A percentile compares a stretch with the other conserved stretches of the same genome.
Evolutionary conservation across 2,329 filamentous ascomycete species (phyloP).

Genomic region (Lachnellula occidentalis): DNA sequence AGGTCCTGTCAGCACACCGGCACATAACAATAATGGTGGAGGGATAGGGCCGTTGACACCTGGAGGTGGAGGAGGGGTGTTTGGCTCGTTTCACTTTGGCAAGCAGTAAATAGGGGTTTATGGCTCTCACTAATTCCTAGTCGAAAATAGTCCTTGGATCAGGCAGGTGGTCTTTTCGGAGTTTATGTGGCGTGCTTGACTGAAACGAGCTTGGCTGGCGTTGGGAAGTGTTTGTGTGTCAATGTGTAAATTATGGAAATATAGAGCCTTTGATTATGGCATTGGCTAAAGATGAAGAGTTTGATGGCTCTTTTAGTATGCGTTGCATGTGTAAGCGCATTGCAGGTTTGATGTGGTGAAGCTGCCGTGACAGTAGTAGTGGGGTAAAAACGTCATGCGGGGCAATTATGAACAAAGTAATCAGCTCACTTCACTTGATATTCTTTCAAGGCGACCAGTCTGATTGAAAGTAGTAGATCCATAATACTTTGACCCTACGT

Average conservation of each 20-base stretch:
- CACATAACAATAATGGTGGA: conserved; percentile 45
- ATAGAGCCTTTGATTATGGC: conserved; percentile 3
- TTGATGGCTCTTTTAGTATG: background rate
- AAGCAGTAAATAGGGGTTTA: conserved; percentile 25
- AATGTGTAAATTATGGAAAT: conserved; percentile 9
- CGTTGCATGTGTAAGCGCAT: background rate
- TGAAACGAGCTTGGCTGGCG: background rate
- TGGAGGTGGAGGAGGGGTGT: conserved; percentile 67
- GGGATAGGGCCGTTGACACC: conserved; percentile 72
- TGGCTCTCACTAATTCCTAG: conserved; percentile 1
- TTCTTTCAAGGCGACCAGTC: no score
- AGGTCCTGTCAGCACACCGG: conserved; percentile 39
- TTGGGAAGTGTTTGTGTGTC: conserved; percentile 1
- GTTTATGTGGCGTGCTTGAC: conserved; percentile 12
- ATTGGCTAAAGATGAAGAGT: background rate
- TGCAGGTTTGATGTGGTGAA: no score
- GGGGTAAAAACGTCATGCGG: background rate
- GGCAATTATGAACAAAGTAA: background rate
- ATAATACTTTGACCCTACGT: no score
- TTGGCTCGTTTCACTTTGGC: conserved; percentile 58
- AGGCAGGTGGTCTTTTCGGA: conserved; percentile 7
- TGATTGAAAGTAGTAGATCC: no score
- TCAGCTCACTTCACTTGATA: no score
- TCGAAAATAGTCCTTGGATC: conserved; percentile 2
- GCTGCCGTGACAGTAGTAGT: background rate